Conservation (phyloP, 768 basidiomycete species). For the Mycena filopes region DNA sequence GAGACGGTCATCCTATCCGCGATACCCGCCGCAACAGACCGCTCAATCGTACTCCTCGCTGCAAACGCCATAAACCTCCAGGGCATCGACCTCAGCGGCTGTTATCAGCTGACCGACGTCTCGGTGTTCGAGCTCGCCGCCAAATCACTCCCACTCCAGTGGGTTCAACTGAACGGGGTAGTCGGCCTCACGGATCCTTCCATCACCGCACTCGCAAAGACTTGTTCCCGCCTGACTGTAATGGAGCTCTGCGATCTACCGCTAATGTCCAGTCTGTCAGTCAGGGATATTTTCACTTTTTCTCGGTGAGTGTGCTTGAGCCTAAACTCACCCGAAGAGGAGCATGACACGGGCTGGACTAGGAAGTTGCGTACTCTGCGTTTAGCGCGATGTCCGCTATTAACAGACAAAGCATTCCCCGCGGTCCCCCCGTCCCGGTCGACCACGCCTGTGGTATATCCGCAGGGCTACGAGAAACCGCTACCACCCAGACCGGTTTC, state of each 20-base stretch:
- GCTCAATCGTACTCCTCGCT: slow-evolving; percentile 72
- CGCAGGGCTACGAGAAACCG: slow-evolving; percentile 55
- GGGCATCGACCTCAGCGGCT: slow-evolving; percentile 81
- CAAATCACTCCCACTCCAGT: slow-evolving; percentile 73
- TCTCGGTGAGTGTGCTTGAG: slow-evolving; percentile 57
- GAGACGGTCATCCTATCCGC: slow-evolving; percentile 76
- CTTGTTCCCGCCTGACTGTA: slow-evolving; percentile 82
- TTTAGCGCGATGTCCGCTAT: slow-evolving; percentile 77
- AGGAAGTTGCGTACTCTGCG: slow-evolving; percentile 81
- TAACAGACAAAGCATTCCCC: slow-evolving; percentile 88
- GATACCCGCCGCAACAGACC: slow-evolving; percentile 74
- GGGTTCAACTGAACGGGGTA: slow-evolving; percentile 79
- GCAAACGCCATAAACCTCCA: slow-evolving; percentile 72
- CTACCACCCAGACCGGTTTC: slow-evolving; percentile 66
- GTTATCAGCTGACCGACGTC: slow-evolving; percentile 80
- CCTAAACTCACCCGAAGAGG: slow-evolving; percentile 7
- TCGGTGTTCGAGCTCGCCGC: slow-evolving; percentile 78
- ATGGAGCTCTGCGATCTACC: slow-evolving; percentile 81
- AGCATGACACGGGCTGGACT: slow-evolving; percentile 31
- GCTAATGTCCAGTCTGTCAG: slow-evolving; percentile 71
- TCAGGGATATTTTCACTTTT: slow-evolving; percentile 86
- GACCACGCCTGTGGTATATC: slow-evolving; percentile 36
- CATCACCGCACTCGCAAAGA: slow-evolving; percentile 76
- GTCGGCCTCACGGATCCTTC: slow-evolving; percentile 67
- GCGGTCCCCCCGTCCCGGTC: slow-evolving; percentile 70